Evolutionary conservation across 2,329 filamentous ascomycete genomes (phyloP), one percentile per base, ranked within the genome.

Genomic region (Parasarocladium wereldwijsianum): DNA sequence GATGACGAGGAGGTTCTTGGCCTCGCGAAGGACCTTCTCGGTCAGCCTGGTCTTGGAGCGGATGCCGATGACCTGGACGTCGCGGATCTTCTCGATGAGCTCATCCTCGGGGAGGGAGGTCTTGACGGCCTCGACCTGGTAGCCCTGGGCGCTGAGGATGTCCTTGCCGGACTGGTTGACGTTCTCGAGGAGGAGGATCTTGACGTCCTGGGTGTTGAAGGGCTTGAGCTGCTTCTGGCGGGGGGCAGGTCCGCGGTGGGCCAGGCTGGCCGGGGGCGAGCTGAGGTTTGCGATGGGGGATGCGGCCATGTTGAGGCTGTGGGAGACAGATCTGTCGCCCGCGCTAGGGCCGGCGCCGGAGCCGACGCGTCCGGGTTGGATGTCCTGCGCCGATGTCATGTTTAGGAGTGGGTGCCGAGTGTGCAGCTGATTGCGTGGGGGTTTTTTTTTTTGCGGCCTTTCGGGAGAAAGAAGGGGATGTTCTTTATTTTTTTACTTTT

Each of bases 31-130:
- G 17, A 98, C 82, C 46, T 76, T 77, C 38, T 80, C 76, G 7
- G 76, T 87, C 50, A 98, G 70, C 61, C 90, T 93, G 19, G 90
- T 98, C 65, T 98, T 98, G 35, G 87, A 96, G 40, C 90, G 82
- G 45, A 98, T 96, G 40, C 90, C 90, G 50, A 98, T 90, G 46
- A 96, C 90, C 50, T 98, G 90, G 17, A 94, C 82, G 51, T 94
- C 81, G 37, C 75, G 71, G 49, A 98, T 98, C 68, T 93, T 98
- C 61, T 93, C 78, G 51, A 98, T 93, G 44, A 98, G 70, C 58
- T 96, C 69, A 43, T 90, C 84, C 52, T 98, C 90, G 0, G 84
- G 77, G 33, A 98, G 61, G 19, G 86, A 93, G 39, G 73, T 76
- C 64, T 94, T 98, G 40, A 87, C 60, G 29, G 75, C 71, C 58